Percentiles rank a stretch among this genome's conserved stretches.
phyloP scores from a whole-genome alignment of 345 rosid genomes.

The Noccaea bulbosa region DNA sequence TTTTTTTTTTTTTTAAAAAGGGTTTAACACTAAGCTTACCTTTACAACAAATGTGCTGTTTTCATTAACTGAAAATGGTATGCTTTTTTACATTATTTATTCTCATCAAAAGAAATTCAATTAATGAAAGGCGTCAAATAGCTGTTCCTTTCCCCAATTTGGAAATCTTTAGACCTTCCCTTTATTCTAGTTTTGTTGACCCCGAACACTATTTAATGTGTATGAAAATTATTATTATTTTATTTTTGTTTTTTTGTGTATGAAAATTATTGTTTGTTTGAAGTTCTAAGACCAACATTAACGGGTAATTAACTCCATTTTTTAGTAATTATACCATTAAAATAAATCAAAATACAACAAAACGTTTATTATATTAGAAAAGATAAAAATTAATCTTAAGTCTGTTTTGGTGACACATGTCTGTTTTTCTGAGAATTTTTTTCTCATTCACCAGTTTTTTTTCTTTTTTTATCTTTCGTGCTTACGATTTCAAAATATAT shows the following conservation, averaged over 20 bases:
- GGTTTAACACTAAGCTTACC: background rate
- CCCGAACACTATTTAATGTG: background rate
- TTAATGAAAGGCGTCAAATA: conserved; percentile 10
- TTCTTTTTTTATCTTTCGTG: too few relatives aligned
- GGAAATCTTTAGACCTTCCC: conserved; percentile 17
- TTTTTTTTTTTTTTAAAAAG: too few relatives aligned
- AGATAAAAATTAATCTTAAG: too few relatives aligned
- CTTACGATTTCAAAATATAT: too few relatives aligned
- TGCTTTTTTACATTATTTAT: conserved; percentile 1
- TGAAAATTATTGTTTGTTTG: background rate
- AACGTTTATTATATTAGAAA: too few relatives aligned
- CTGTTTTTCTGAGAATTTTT: too few relatives aligned
- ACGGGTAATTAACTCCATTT: too few relatives aligned
- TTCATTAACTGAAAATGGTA: background rate
- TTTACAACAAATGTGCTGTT: conserved; percentile 6
- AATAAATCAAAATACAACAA: too few relatives aligned
- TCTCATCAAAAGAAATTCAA: conserved; percentile 4
- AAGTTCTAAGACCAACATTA: too few relatives aligned
- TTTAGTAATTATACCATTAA: too few relatives aligned
- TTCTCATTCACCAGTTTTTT: too few relatives aligned
- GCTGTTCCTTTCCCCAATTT: background rate
- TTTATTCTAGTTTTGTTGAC: conserved; percentile 24
- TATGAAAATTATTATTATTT: background rate
- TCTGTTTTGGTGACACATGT: too few relatives aligned
- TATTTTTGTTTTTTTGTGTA: background rate